Evolutionary conservation across 139 green algal species (phyloP).

Genomic region (Picochlorum costavermella): DNA sequence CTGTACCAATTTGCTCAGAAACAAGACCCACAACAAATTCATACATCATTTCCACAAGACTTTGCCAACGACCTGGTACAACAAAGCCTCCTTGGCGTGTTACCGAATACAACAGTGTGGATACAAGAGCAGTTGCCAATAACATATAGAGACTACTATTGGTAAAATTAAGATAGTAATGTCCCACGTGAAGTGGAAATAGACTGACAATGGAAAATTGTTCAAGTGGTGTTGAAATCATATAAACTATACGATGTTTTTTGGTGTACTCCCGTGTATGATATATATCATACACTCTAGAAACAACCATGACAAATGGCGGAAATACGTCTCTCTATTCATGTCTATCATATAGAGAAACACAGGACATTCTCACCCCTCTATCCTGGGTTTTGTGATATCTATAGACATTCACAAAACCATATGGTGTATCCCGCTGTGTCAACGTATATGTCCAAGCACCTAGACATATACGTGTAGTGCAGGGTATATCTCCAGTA

Average conservation of each 20-base stretch:
- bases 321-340: neutral
- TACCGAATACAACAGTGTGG: conserved; percentile 28
- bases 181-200: conserved; percentile 35
- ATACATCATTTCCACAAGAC: conserved; percentile 50
- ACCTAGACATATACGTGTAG: neutral
- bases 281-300: too few relatives aligned
- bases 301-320: too few relatives aligned
- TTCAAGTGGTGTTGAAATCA: conserved; percentile 45
- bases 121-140: conserved; percentile 26
- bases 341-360: conserved; percentile 23
- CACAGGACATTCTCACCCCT: conserved; percentile 22
- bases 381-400: conserved; percentile 16
- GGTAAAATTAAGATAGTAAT: conserved; percentile 42
- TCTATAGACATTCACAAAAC: conserved; percentile 8
- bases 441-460: neutral
- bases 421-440: conserved; percentile 6
- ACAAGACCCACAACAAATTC: conserved; percentile 48
- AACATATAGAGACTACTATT: conserved; percentile 44
- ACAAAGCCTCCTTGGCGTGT: conserved; percentile 36
- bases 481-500: conserved; percentile 36
- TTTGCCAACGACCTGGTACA: conserved; percentile 39
- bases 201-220: conserved; percentile 47
- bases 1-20: conserved; percentile 41
- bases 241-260: neutral
- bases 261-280: too few relatives aligned